phyloP scores from a whole-genome alignment of 2,329 filamentous ascomycete species.

The Xylaria sp. region DNA sequence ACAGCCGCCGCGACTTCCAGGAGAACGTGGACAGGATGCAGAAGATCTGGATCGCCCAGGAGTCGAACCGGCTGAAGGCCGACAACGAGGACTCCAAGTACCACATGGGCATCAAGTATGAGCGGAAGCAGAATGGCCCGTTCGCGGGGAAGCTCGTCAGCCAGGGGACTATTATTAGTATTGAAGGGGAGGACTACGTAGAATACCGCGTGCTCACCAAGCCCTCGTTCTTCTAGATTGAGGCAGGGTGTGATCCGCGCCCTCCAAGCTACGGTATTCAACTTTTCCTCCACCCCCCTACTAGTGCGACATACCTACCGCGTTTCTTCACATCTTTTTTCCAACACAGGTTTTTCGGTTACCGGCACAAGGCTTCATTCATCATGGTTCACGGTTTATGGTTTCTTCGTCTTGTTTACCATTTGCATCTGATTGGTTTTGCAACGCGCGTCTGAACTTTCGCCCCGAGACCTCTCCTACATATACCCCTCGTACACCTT shows the following conservation, averaged over 20 bases:
- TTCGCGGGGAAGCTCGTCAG: constrained; percentile 67
- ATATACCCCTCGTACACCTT: not conserved
- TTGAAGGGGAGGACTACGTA: constrained; percentile 69
- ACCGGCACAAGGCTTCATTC: not conserved
- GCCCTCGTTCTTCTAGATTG: constrained; percentile 61
- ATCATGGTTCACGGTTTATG: not conserved
- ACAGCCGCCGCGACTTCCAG: constrained; percentile 44
- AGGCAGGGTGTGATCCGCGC: too few species aligned
- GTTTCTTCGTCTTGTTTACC: too few species aligned
- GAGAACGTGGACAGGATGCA: constrained; percentile 58
- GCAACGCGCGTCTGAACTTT: too few species aligned
- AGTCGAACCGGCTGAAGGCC: constrained; percentile 39
- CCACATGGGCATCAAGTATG: constrained; percentile 63
- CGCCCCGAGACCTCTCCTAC: not conserved
- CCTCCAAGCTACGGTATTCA: not conserved
- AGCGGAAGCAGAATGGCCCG: constrained; percentile 61
- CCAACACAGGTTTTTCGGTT: not conserved
- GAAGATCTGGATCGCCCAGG: constrained; percentile 58
- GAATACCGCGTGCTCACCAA: constrained; percentile 68
- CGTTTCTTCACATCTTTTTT: not conserved
- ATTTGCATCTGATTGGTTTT: not conserved
- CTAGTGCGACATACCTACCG: not conserved
- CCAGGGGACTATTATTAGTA: constrained; percentile 62
- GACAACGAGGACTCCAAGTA: constrained; percentile 56
- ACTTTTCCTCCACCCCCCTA: not conserved